Base-by-base conservation (phyloP, 2,329 filamentous ascomycete species). In the Colletotrichum costaricense region DNA sequence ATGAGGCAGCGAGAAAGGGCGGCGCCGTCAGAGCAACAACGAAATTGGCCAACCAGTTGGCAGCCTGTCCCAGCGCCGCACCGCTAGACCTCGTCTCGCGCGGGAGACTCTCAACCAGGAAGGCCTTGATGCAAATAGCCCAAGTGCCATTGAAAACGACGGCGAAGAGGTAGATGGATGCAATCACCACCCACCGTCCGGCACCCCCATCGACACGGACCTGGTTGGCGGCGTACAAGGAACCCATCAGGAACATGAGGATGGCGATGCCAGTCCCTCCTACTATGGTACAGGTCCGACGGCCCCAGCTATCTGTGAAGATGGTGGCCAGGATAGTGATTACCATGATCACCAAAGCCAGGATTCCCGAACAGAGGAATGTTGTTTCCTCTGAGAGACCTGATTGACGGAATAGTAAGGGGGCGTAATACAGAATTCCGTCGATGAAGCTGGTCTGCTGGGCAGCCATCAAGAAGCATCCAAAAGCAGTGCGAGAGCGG, bases 381-480 rank as follows among this genome's bases (percentile, higher is more conserved):
- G 85, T 87, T 1, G 87, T 85, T 69, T 86, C 83, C 9, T 86
- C 83, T 1, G 86, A 88, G 11, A 92, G 83, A 0, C 91, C 91
- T 0, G 91, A 89, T 69, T 91, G 88, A 33, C 85, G 82, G 75
- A 93, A 92, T 0, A 93, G 80, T 0, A 88, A 81, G 0, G 91
- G 91, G 0, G 90, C 88, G 70, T 93, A 92, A 75, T 90, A 91
- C 4, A 92, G 81, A 0, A 92, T 86, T 0, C 89, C 90, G 54
- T 92, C 90, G 54, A 92, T 91, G 0, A 90, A 89, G 28, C 83
- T 87, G 11, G 91, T 82, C 64, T 92, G 90, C 70, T 90, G 87
- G 5, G 24, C 19, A 2, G 30, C 86, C 83, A 92, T 86, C 33
- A 92, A 80, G 72, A 91, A 91, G 6, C 88, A 85, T 1, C 86